These are phyloP conservation scores for Jacaranda mimosifolia DNA, from an alignment of 257 asterid genomes.

Conservation along the genomic window DNA sequence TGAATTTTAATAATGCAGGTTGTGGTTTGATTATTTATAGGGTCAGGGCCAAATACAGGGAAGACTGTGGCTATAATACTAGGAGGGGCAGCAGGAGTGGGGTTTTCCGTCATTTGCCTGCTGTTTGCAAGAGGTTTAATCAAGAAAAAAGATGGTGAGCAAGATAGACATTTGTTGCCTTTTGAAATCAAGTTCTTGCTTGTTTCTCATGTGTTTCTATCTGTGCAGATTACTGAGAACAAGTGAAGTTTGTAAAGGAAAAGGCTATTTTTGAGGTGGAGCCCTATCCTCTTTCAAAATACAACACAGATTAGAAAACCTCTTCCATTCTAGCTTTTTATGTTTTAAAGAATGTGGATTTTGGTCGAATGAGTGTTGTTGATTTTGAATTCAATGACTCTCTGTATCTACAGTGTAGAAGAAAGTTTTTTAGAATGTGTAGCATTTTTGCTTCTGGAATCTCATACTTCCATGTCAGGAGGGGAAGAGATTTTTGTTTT, in stretches of 20 bases:
- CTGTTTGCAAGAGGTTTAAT: slow-evolving; percentile 68
- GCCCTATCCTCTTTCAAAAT: slow-evolving; percentile 17
- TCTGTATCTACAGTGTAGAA: neutral
- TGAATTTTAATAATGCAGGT: slow-evolving; percentile 34
- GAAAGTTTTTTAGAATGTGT: slow-evolving; percentile 38
- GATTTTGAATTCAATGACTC: neutral
- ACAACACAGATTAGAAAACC: slow-evolving; percentile 42
- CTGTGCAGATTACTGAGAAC: slow-evolving; percentile 44
- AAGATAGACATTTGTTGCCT: neutral
- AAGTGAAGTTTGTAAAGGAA: slow-evolving; percentile 1
- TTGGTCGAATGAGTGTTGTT: neutral
- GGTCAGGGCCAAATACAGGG: slow-evolving; percentile 73
- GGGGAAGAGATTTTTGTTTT: slow-evolving; percentile 17
- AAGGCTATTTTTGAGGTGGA: slow-evolving; percentile 31
- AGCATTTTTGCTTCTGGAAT: slow-evolving; percentile 23
- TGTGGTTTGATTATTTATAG: slow-evolving; percentile 42
- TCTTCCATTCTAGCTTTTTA: neutral
- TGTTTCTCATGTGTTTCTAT: slow-evolving; percentile 1
- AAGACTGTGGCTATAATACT: slow-evolving; percentile 86
- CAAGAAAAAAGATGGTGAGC: slow-evolving; percentile 83
- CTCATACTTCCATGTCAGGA: neutral
- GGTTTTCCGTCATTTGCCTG: slow-evolving; percentile 68
- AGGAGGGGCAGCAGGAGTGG: slow-evolving; percentile 95
- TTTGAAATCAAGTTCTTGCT: neutral
- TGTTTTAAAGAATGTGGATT: neutral